Percentiles rank a stretch among this genome's conserved stretches.
Evolutionary conservation across 116 monocot genomes (phyloP).

Genomic region (Trichopus zeylanicus): DNA sequence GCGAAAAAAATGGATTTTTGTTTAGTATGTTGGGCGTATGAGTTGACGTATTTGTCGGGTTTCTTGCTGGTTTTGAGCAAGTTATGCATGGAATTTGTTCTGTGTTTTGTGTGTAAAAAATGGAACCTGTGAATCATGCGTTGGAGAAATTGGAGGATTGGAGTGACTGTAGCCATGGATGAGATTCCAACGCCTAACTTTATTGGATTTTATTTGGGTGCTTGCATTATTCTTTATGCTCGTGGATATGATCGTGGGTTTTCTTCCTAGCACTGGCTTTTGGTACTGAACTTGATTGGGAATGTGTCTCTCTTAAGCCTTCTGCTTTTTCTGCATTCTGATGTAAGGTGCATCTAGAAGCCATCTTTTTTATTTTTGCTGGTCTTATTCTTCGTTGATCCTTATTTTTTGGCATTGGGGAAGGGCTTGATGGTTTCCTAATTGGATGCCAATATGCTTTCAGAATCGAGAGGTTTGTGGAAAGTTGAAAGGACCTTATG

Average conservation of each 20-base stretch:
- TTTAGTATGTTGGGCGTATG: not conserved
- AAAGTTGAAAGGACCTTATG: too few species aligned
- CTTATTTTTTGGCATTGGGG: not conserved
- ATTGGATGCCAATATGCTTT: not conserved
- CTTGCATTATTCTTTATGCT: too few species aligned
- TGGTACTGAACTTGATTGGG: slow-evolving; percentile 8
- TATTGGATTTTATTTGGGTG: slow-evolving; percentile 16
- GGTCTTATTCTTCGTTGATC: not conserved
- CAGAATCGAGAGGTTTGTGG: too few species aligned
- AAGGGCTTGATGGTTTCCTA: not conserved
- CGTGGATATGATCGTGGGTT: slow-evolving; percentile 7
- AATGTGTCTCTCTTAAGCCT: slow-evolving; percentile 19
- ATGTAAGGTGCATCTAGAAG: slow-evolving; percentile 1
- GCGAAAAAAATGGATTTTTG: too few species aligned
- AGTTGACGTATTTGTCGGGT: not conserved
- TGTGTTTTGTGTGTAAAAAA: not conserved
- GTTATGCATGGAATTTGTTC: not conserved
- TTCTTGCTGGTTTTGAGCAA: not conserved
- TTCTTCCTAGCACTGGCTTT: slow-evolving; percentile 15
- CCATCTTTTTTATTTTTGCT: slow-evolving; percentile 1
- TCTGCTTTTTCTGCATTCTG: slow-evolving; percentile 6
- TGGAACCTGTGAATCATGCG: not conserved
- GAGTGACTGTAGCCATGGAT: slow-evolving; percentile 1
- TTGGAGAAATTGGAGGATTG: not conserved
- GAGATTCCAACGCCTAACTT: slow-evolving; percentile 42